phyloP scores from a whole-genome alignment of 768 basidiomycete genomes.

The Macrolepiota fuliginosa region DNA sequence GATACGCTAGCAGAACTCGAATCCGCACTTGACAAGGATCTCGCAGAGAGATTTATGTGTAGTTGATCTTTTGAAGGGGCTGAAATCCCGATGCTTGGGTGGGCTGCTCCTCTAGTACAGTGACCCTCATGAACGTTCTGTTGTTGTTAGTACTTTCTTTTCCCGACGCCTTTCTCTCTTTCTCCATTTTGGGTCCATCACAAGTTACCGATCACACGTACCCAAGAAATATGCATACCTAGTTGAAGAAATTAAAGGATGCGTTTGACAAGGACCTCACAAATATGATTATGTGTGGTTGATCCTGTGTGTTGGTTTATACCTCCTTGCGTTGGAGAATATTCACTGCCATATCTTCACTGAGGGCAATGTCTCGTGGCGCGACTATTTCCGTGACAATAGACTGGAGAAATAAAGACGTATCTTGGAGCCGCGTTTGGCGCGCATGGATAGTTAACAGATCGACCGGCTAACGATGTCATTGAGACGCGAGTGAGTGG shows the following conservation, averaged over 20 bases:
- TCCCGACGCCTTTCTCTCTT: constrained; percentile 3
- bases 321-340: too few species aligned
- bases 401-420: constrained; percentile 32
- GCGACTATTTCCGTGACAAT: constrained; percentile 66
- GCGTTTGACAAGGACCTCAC: too few species aligned
- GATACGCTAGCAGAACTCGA: too few species aligned
- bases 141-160: background rate
- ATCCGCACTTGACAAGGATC: too few species aligned
- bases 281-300: too few species aligned
- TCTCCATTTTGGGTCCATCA: constrained; percentile 10
- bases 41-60: too few species aligned
- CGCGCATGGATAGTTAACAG: constrained; percentile 80
- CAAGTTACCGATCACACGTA: constrained; percentile 1
- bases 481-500: constrained; percentile 58
- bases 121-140: background rate
- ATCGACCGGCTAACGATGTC: constrained; percentile 79
- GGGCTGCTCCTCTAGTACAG: background rate
- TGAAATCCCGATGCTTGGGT: too few species aligned
- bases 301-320: too few species aligned
- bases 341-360: constrained; percentile 56
- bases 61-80: too few species aligned
- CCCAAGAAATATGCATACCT: background rate
- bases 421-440: constrained; percentile 74
- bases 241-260: too few species aligned
- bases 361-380: constrained; percentile 49